Evolutionary conservation across 805 yeast genomes (phyloP).

Genomic region (Grigorovia humatica): DNA sequence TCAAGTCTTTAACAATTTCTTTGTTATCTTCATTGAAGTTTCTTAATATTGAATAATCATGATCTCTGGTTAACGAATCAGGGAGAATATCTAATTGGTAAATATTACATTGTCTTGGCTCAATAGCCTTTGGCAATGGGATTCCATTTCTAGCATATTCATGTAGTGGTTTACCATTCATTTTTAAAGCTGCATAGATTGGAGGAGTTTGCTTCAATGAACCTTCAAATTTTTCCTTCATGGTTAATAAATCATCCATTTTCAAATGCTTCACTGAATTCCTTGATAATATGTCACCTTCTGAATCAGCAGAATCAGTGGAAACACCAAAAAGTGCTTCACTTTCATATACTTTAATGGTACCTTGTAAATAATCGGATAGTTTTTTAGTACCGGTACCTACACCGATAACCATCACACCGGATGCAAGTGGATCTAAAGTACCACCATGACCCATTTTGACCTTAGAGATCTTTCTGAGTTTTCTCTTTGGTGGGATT

Average conservation of each 20-base stretch:
- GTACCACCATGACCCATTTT: slow-evolving; percentile 99
- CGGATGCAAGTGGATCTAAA: slow-evolving; percentile 90
- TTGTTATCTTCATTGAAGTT: slow-evolving; percentile 26
- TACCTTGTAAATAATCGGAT: slow-evolving; percentile 58
- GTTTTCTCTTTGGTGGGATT: slow-evolving; percentile 41
- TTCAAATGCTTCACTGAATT: slow-evolving; percentile 50
- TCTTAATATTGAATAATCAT: slow-evolving; percentile 38
- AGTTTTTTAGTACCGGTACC: slow-evolving; percentile 83
- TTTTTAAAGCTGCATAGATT: slow-evolving; percentile 83
- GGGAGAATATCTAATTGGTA: slow-evolving; percentile 38
- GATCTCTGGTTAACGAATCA: slow-evolving; percentile 46
- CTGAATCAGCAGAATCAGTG: slow-evolving; percentile 90
- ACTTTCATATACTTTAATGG: slow-evolving; percentile 72
- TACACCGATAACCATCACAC: slow-evolving; percentile 85
- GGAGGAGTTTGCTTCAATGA: slow-evolving; percentile 86
- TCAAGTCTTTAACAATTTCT: slow-evolving; percentile 19
- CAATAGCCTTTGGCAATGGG: slow-evolving; percentile 77
- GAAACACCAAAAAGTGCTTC: slow-evolving; percentile 79
- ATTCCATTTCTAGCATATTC: slow-evolving; percentile 86
- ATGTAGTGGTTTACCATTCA: slow-evolving; percentile 88
- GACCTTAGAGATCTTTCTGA: slow-evolving; percentile 43
- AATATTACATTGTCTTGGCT: slow-evolving; percentile 61
- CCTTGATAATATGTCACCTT: slow-evolving; percentile 65
- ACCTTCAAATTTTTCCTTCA: slow-evolving; percentile 65
- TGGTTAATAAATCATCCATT: slow-evolving; percentile 37